phyloP scores from a whole-genome alignment of 768 basidiomycete species.

The Lactifluus piperatus region DNA sequence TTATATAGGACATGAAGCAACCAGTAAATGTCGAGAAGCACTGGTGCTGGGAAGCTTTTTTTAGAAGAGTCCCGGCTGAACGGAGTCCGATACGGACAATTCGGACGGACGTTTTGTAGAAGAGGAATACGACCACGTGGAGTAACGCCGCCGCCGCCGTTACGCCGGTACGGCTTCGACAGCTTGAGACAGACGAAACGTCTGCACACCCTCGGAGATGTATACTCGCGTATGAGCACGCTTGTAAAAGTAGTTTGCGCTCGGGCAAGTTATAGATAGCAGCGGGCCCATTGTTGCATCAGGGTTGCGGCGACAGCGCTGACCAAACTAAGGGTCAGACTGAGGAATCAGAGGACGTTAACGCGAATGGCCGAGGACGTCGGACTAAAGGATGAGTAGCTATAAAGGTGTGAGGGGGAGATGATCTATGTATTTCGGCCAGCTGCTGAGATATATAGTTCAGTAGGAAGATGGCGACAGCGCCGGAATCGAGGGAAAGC shows the following conservation, averaged over 20 bases:
- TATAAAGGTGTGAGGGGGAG: background rate
- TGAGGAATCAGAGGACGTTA: conserved; percentile 17
- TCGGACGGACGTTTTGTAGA: conserved; percentile 3
- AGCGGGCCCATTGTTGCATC: conserved; percentile 10
- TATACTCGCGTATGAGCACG: conserved; percentile 2
- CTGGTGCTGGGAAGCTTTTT: background rate
- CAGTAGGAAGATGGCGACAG: background rate
- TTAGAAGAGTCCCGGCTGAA: conserved; percentile 2
- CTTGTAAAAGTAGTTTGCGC: background rate
- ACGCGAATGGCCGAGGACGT: background rate
- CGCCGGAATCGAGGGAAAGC: background rate
- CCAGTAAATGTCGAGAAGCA: background rate
- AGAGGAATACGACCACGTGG: conserved; percentile 6
- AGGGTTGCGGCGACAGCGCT: conserved; percentile 5
- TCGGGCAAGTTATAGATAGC: conserved; percentile 1
- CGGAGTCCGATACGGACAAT: conserved; percentile 5
- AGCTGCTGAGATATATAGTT: conserved; percentile 13
- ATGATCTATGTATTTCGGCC: background rate
- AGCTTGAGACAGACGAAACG: background rate
- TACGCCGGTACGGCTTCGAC: conserved; percentile 2
- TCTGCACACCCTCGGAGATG: conserved; percentile 6
- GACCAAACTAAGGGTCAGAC: conserved; percentile 5
- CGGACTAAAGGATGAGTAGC: background rate
- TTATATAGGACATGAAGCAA: background rate
- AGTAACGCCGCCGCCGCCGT: no score